A percentile compares a stretch with the other conserved stretches of the same genome.
Evolutionary conservation across 2,329 filamentous ascomycete species (phyloP).

Genomic region (Fusarium luffae): DNA sequence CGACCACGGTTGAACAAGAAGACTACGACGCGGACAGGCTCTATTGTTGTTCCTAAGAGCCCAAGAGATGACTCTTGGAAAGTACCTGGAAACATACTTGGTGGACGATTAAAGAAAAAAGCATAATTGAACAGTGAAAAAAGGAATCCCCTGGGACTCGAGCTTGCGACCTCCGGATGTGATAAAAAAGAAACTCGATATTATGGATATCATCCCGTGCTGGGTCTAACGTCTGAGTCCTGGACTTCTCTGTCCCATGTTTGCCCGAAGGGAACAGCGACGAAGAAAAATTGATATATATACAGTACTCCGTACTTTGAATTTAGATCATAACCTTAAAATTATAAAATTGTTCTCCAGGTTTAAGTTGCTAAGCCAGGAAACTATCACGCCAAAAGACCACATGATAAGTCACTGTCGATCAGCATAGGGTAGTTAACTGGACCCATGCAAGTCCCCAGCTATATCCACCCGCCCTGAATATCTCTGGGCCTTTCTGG

Average conservation of each 20-base stretch:
- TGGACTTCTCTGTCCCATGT: not conserved
- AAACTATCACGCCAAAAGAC: not conserved
- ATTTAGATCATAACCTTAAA: not conserved
- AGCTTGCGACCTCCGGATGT: not conserved
- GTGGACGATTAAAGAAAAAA: too few relatives aligned
- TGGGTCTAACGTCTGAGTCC: rapidly evolving
- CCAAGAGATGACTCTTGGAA: not conserved
- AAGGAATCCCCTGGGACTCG: not conserved
- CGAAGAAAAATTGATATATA: not conserved
- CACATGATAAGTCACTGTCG: not conserved
- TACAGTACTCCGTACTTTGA: not conserved
- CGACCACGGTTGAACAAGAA: not conserved
- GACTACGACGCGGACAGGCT: not conserved
- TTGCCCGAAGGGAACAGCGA: not conserved
- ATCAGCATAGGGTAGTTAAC: not conserved
- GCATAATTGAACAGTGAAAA: not conserved
- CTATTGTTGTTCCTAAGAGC: rapidly evolving
- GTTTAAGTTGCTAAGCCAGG: not conserved
- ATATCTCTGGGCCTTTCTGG: not conserved
- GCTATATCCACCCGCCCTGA: not conserved
- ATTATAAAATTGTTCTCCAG: not conserved
- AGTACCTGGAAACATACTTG: rapidly evolving
- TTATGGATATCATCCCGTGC: too few relatives aligned
- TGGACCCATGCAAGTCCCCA: not conserved
- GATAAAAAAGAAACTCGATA: too few relatives aligned